Evolutionary conservation across 306 rosid genomes (phyloP), one percentile per base, ranked within the genome.

Genomic region (Gynostemma pentaphyllum): DNA sequence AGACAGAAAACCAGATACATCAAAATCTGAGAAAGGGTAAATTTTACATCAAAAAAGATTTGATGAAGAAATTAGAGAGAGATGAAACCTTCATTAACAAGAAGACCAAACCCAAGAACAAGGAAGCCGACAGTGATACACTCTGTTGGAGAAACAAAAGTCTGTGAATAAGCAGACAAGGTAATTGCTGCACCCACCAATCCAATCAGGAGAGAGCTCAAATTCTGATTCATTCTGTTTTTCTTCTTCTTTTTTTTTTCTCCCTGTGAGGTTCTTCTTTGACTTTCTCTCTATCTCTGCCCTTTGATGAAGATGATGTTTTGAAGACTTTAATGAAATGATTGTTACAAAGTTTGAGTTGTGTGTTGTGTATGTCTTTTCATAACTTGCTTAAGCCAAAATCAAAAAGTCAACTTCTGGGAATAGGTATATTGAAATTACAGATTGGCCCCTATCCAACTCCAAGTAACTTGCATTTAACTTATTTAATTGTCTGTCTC

Each of bases 31-130:
- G n/a, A n/a, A n/a, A n/a, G n/a, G n/a, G n/a, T n/a, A n/a, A n/a
- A n/a, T n/a, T n/a, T n/a, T n/a, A n/a, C n/a, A n/a, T n/a, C n/a
- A n/a, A n/a, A n/a, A n/a, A n/a, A n/a, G n/a, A n/a, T n/a, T n/a
- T 79, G 95, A 84, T 62, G 64, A 53, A 6, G 15, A n/a, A 0
- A 0, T 55, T 73, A 87, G 18, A 90, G 46, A 66, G 87, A 73
- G 36, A 90, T 59, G 5, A 85, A 64, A 80, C 97, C 96, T 85
- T 90, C 97, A 62, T 77, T 74, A 22, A 90, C 74, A 32, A 87
- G 72, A 81, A 87, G 78, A 16, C 84, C 96, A 30, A 85, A 74
- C 76, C 81, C 18, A 68, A 90, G 95, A 45, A 90, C 76, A 45
- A 90, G 41, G 30, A 87, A 94, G 40, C 97, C 97, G 21, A 75